Conservation (phyloP, 2,329 filamentous ascomycete species). For the Madurella mycetomatis region DNA sequence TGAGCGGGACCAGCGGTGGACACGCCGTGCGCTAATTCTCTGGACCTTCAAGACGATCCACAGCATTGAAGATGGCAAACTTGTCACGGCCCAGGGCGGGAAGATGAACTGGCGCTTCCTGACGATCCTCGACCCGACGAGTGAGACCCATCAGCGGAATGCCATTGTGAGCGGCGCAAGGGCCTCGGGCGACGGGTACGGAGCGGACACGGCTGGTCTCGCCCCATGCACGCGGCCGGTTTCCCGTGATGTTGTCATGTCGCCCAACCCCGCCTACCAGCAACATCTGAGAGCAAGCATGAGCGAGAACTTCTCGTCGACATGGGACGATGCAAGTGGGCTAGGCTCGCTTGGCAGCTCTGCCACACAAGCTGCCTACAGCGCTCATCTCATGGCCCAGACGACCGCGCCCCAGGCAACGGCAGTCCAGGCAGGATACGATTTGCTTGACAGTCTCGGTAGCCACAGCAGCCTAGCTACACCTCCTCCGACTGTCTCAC, state of each 20-base stretch:
- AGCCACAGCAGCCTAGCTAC: slow-evolving; percentile 41
- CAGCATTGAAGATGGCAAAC: slow-evolving; percentile 36
- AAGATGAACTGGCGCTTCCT: slow-evolving; percentile 58
- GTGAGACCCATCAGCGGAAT: slow-evolving; percentile 52
- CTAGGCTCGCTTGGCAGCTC: slow-evolving; percentile 14
- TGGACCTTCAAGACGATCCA: slow-evolving; percentile 59
- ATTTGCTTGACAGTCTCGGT: slow-evolving; percentile 17
- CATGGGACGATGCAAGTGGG: slow-evolving; percentile 39
- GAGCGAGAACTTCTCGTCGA: slow-evolving; percentile 52
- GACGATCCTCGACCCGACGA: slow-evolving; percentile 55
- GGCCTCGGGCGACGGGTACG: slow-evolving; percentile 9
- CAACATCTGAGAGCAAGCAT: slow-evolving; percentile 52
- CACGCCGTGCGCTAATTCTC: slow-evolving; percentile 55
- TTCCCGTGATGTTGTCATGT: slow-evolving; percentile 46
- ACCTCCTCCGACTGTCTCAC: slow-evolving; percentile 51
- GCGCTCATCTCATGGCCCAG: slow-evolving; percentile 14
- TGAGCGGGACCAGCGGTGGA: slow-evolving; percentile 41
- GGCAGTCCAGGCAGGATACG: slow-evolving; percentile 8
- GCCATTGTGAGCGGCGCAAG: slow-evolving; percentile 33
- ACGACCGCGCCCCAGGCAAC: not conserved
- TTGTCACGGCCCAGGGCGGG: slow-evolving; percentile 47
- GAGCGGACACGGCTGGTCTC: not conserved
- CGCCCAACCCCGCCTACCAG: slow-evolving; percentile 46
- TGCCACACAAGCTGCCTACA: slow-evolving; percentile 17
- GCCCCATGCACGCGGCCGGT: not conserved